Evolutionary conservation across 495 filamentous ascomycete species (phyloP).

Genomic region (Xylaria grammica): DNA sequence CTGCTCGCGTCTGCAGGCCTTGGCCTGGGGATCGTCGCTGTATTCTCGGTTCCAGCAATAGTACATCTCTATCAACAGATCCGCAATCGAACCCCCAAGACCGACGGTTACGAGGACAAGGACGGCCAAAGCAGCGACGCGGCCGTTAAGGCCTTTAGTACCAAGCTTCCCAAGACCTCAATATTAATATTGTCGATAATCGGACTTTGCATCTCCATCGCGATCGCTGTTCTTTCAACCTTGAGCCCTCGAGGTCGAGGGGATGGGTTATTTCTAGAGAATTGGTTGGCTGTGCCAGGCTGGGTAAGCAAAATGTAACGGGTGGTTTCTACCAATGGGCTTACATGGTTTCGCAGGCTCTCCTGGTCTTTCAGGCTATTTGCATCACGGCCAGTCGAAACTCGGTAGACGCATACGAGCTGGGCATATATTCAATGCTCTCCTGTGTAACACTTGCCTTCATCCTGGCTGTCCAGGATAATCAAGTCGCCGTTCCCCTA

Average conservation of each 20-base stretch:
- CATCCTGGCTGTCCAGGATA: constrained; percentile 46
- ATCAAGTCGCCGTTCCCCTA: constrained; percentile 36
- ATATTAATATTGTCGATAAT: constrained; percentile 49
- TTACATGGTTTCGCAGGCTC: constrained; percentile 36
- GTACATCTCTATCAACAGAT: constrained; percentile 36
- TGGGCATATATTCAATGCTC: constrained; percentile 52
- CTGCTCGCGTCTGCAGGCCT: constrained; percentile 14
- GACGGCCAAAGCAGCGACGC: constrained; percentile 66
- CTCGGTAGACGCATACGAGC: constrained; percentile 51
- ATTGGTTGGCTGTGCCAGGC: constrained; percentile 47
- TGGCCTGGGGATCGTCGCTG: constrained; percentile 41
- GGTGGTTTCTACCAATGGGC: constrained; percentile 22
- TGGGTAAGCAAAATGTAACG: constrained; percentile 52
- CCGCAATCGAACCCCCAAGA: constrained; percentile 37
- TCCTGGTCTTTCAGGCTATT: constrained; percentile 54
- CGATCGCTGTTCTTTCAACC: constrained; percentile 48
- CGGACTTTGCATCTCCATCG: constrained; percentile 53
- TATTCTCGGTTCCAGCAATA: constrained; percentile 45
- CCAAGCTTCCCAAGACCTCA: constrained; percentile 51
- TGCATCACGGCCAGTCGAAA: constrained; percentile 48
- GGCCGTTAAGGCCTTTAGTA: constrained; percentile 58
- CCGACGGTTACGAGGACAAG: constrained; percentile 62
- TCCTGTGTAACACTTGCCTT: constrained; percentile 47
- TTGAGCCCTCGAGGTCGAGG: constrained; percentile 21
- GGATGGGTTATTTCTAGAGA: constrained; percentile 37